Evolutionary conservation across 768 basidiomycete species (phyloP), one percentile per base, ranked within the genome.

Genomic region (Megacollybia marginata): DNA sequence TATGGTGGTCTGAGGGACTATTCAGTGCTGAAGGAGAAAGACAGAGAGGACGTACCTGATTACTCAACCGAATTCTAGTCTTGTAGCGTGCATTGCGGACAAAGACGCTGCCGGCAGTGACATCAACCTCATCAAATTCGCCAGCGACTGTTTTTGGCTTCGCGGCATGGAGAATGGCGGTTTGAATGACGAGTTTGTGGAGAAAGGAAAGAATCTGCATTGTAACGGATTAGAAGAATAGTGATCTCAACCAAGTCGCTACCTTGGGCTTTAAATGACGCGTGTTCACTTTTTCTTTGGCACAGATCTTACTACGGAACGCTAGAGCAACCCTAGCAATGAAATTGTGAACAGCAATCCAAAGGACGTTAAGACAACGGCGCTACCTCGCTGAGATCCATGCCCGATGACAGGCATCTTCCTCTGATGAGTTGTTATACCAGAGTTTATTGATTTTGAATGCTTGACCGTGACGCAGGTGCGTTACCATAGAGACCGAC

Each of bases 11-110:
- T 69, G 50, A 44, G 31, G 36, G 36, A 28, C 16, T 34, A 44
- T 33, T 42, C 44, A 42, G 16, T 28, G 34, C 49, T 32, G 15
- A 33, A 19, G 44, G 31, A 20, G 20, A 18, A 33, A 36, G 12
- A 13, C 28, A 12, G 10, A 2, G 31, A 15, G 9, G 8, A 53
- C 59, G 12, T 55, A 73, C 76, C 64, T 72, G 66, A 33, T 57
- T 47, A 47, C 68, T 65, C 42, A 51, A 42, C 16, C 72, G 63
- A 2, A 75, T 61, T 34, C 71, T 58, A 2, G 63, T 73, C 46
- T 71, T 75, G 59, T 65, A 78, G 2, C 72, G 65, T 3, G 67
- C 52, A 53, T 75, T 75, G 12, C 55, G 52, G 2, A 77, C 43
- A 10, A 58, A 49, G 15, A 69, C 38, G 3, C 68, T 70, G 9